Evolutionary conservation across 75 land plant species (phyloP).

Genomic region (Selaginella tamariscina): DNA sequence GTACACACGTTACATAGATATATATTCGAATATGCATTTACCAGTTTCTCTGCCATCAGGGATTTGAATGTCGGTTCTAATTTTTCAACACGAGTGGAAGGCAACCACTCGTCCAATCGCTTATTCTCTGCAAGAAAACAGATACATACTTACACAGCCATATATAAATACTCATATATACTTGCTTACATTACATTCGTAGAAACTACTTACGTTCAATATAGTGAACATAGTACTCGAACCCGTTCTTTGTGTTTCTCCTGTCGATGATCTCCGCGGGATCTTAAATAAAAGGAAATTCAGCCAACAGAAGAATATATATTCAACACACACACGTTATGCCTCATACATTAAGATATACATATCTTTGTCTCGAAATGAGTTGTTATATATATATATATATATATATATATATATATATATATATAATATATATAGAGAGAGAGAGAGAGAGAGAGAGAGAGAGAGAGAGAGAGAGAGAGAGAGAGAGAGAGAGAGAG

Average conservation of each 20-base stretch:
- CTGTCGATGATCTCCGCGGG: slow-evolving; percentile 40
- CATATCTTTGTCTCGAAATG: slow-evolving; percentile 3
- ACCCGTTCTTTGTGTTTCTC: slow-evolving; percentile 24
- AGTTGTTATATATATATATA: neutral
- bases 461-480: neutral
- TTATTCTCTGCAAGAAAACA: slow-evolving; percentile 28
- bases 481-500: neutral
- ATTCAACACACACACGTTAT: neutral
- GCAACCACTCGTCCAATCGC: slow-evolving; percentile 37
- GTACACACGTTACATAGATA: too few species aligned
- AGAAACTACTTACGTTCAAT: slow-evolving; percentile 27
- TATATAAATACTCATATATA: neutral
- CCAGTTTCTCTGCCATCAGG: slow-evolving; percentile 21
- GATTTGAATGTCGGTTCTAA: slow-evolving; percentile 23
- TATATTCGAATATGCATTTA: too few species aligned
- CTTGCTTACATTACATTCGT: neutral
- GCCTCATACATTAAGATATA: neutral
- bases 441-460: neutral
- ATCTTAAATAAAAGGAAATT: slow-evolving; percentile 19
- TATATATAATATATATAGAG: neutral
- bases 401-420: neutral
- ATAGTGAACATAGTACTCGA: slow-evolving; percentile 40
- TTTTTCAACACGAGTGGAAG: slow-evolving; percentile 24
- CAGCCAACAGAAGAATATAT: neutral
- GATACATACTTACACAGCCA: neutral